Percentiles rank a stretch among this genome's conserved stretches.
Conservation (phyloP, 495 filamentous ascomycete species). For the Viridothelium virens region DNA sequence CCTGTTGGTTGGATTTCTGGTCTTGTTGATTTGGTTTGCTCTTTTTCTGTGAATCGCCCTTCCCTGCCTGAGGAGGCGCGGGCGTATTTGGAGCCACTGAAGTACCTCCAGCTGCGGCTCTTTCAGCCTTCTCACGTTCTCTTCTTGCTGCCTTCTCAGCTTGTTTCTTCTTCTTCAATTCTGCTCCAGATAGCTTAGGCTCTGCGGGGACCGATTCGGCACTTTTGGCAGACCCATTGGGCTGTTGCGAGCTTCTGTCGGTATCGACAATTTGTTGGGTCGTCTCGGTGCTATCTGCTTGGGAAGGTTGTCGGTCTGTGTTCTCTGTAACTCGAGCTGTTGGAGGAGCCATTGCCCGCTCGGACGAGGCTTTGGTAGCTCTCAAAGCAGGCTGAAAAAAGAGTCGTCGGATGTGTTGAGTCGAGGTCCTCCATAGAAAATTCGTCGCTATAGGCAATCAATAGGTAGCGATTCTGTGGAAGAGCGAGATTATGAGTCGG, state of each 20-base stretch:
- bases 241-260: background rate
- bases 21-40: conserved; percentile 27
- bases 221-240: background rate
- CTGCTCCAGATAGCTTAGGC: conserved; percentile 27
- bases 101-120: conserved; percentile 23
- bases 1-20: conserved; percentile 15
- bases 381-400: background rate
- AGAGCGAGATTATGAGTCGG: too few relatives aligned
- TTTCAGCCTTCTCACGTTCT: conserved; percentile 30
- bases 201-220: conserved; percentile 10
- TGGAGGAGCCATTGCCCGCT: background rate
- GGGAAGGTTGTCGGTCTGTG: background rate
- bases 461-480: too few relatives aligned
- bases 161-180: conserved; percentile 38
- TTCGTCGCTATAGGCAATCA: too few relatives aligned
- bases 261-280: background rate
- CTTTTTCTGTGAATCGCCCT: conserved; percentile 19
- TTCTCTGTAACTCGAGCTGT: background rate
- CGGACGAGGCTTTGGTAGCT: background rate
- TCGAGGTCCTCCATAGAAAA: background rate
- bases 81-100: conserved; percentile 22
- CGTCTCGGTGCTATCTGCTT: background rate
- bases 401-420: background rate
- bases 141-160: conserved; percentile 33
- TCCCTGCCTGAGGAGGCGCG: conserved; percentile 29